Base-by-base conservation (phyloP, 2,329 filamentous ascomycete species). In the Cercospora sp. region DNA sequence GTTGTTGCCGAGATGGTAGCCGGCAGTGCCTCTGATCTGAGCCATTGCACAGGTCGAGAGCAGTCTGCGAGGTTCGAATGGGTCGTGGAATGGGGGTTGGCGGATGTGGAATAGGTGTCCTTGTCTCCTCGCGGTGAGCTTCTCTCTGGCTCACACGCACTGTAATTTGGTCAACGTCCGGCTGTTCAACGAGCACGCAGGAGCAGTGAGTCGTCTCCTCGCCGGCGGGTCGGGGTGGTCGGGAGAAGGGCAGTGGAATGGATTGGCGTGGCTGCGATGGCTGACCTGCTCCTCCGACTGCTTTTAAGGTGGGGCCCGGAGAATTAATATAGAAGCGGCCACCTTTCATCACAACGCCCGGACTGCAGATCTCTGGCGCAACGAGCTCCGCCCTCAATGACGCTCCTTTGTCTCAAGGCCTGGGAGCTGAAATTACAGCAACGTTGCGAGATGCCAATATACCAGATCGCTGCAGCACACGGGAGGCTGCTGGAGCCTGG, bases 1-100 rank as follows among this genome's bases (percentile, higher is more conserved):
- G 77, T 89, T 88, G 80, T 89, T 87, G 77, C 90, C 90, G 79
- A 95, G 87, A 82, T 94, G 92, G 83, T 96, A 96, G 81, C 91
- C 91, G 77, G 91, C 90, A 49, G 86, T 88, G 71, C 86, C 86
- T 78, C 86, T 81, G 78, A 88, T 88, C 77, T 87, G 85, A 74
- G 86, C 84, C 85, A 87, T 88, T 73, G 61, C 78, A 63, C 61
- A 61, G 13, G 53, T 12, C 53, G 53, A 30, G 53, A 34, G 67
- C n/a, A 30, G 34, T 18, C 26, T 58, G 26, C 53, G 53, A n/a
- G 8, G 26, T 30, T 21, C 53, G 53, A 58, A 58, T 58, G 26
- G 53, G 53, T 30, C 26, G 53, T 58, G 53, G 21, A 34, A 26
- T n/a, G 53, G 53, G 53, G 26, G 53, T 26, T 32, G 53, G 24